Percentiles rank a stretch among this genome's conserved stretches.
These are phyloP conservation scores for Arabidopsis arenosa DNA, from an alignment of 345 rosid genomes.

Conservation along the genomic window DNA sequence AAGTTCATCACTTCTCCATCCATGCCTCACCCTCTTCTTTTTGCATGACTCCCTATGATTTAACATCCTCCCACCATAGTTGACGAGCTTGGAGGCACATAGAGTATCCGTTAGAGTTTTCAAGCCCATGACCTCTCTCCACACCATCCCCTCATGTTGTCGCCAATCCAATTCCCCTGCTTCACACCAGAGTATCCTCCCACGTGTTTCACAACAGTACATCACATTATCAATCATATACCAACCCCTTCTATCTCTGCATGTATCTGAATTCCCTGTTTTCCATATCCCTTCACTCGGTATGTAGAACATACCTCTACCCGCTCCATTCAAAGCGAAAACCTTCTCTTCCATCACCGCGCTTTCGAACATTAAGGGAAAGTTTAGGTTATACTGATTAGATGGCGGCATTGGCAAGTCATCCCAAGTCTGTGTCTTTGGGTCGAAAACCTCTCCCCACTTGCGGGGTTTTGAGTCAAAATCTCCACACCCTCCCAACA, in stretches of 20 bases:
- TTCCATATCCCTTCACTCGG: not conserved
- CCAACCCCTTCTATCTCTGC: not conserved
- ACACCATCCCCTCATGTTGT: not conserved
- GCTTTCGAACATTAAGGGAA: no score
- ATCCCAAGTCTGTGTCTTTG: constrained; percentile 4
- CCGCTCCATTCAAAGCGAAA: no score
- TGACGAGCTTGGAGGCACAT: not conserved
- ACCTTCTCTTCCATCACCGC: no score
- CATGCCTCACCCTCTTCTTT: not conserved
- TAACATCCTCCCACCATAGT: not conserved
- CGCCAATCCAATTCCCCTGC: not conserved
- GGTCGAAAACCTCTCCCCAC: constrained; percentile 19
- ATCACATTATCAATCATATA: not conserved
- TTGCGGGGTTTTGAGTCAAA: not conserved
- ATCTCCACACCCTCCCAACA: constrained; percentile 1
- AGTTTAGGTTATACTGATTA: no score
- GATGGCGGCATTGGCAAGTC: no score
- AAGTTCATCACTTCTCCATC: not conserved
- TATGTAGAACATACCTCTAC: not conserved
- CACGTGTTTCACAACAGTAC: not conserved
- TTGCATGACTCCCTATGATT: not conserved
- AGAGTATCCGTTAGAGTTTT: not conserved
- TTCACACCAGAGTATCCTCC: not conserved
- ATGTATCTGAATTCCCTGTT: not conserved
- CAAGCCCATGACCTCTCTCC: not conserved